phyloP scores from a whole-genome alignment of 1,284 basidiomycete species.

The Fomitiporia mediterranea region DNA sequence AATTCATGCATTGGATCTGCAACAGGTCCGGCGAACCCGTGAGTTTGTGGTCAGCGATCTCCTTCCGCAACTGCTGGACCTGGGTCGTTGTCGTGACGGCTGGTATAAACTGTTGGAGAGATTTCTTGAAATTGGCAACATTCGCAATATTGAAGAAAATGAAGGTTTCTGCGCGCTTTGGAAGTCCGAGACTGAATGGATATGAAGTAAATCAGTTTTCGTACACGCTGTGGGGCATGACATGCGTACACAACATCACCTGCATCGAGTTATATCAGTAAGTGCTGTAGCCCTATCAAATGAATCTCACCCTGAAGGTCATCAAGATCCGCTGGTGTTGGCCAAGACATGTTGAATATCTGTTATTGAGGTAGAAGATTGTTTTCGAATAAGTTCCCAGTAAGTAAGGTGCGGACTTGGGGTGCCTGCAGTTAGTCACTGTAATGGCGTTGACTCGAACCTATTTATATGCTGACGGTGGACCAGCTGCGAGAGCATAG shows the following conservation, averaged over 20 bases:
- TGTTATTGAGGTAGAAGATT: no score
- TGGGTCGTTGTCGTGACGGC: constrained; percentile 30
- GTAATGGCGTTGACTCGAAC: no score
- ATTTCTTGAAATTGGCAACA: constrained; percentile 27
- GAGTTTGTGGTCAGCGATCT: constrained; percentile 32
- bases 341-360: constrained; percentile 6
- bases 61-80: constrained; percentile 26
- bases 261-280: not conserved
- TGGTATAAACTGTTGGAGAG: constrained; percentile 29
- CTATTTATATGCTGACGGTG: no score
- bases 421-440: no score
- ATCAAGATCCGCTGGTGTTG: constrained; percentile 11
- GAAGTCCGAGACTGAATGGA: constrained; percentile 14
- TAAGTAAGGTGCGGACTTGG: no score
- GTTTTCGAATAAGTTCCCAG: no score
- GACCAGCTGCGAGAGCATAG: no score
- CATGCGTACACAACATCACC: constrained; percentile 16
- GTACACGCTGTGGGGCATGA: not conserved
- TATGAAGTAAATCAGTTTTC: not conserved
- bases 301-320: constrained; percentile 13
- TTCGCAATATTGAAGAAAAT: constrained; percentile 32
- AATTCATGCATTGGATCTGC: constrained; percentile 22
- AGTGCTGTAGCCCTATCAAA: not conserved
- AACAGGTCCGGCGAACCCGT: constrained; percentile 32
- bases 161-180: constrained; percentile 30